Conservation (phyloP, 148 eudicot genomes). For the Heliosperma pusillum region DNA sequence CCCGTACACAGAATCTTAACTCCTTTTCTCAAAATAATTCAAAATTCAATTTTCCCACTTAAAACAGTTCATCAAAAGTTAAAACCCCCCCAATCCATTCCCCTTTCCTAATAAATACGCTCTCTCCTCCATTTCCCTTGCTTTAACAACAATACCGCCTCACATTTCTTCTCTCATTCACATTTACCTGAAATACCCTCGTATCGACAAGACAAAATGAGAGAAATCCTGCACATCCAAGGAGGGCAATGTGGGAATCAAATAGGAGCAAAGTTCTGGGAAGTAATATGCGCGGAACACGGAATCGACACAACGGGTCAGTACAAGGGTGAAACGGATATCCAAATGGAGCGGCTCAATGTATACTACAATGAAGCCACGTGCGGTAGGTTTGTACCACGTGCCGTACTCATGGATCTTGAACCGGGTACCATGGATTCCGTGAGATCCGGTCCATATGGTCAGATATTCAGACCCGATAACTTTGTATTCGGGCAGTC, state of each 20-base stretch:
- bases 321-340: conserved; percentile 27
- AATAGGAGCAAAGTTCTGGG: conserved; percentile 71
- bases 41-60: conserved; percentile 18
- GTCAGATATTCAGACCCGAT: conserved; percentile 63
- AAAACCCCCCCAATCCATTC: too few relatives aligned
- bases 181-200: background rate
- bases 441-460: conserved; percentile 52
- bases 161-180: background rate
- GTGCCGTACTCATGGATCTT: conserved; percentile 65
- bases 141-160: too few relatives aligned
- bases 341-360: conserved; percentile 54
- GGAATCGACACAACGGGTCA: conserved; percentile 54
- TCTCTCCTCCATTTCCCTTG: background rate
- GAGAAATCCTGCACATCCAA: conserved; percentile 51
- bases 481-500: conserved; percentile 58
- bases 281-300: conserved; percentile 60
- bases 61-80: too few relatives aligned
- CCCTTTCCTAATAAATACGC: background rate
- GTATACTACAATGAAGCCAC: conserved; percentile 69
- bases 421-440: conserved; percentile 75
- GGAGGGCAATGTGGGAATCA: conserved; percentile 43
- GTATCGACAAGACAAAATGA: too few relatives aligned
- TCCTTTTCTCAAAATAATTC: background rate
- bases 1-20: too few relatives aligned
- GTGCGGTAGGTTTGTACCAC: conserved; percentile 52